Percentiles rank a stretch among this genome's conserved stretches.
phyloP scores from a whole-genome alignment of 768 basidiomycete genomes.

The Rhizopogon sp. region DNA sequence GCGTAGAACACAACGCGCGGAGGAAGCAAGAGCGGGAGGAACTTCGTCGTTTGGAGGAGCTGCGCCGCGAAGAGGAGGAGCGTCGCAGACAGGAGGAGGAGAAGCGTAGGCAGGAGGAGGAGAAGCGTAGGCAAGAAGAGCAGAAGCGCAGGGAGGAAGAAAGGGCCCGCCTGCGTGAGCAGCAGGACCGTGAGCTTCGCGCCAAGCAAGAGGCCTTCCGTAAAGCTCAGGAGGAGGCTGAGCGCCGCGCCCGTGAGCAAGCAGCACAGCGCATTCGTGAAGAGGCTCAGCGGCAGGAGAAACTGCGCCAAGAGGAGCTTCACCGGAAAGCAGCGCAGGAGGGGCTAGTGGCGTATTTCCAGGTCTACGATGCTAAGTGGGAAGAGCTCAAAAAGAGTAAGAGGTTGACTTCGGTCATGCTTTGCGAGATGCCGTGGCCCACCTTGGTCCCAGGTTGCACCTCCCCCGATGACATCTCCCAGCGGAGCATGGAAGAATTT shows the following conservation, averaged over 20 bases:
- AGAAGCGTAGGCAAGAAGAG: slow-evolving; percentile 7
- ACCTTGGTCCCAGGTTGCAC: slow-evolving; percentile 19
- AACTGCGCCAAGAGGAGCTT: slow-evolving; percentile 10
- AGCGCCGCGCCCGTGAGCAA: slow-evolving; percentile 14
- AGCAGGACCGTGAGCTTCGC: slow-evolving; percentile 14
- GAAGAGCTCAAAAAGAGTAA: slow-evolving; percentile 22
- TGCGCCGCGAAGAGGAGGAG: slow-evolving; percentile 6
- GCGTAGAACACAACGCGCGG: slow-evolving; percentile 10
- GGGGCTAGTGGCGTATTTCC: slow-evolving; percentile 10
- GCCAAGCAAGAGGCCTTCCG: slow-evolving; percentile 10
- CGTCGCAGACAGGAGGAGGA: slow-evolving; percentile 9
- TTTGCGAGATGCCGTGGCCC: slow-evolving; percentile 42
- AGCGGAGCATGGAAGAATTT: slow-evolving; percentile 32
- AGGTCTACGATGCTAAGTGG: slow-evolving; percentile 34
- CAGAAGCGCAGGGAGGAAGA: slow-evolving; percentile 10
- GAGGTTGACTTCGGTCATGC: slow-evolving; percentile 15
- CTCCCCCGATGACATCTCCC: slow-evolving; percentile 29
- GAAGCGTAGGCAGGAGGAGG: slow-evolving; percentile 12
- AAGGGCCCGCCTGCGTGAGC: slow-evolving; percentile 15
- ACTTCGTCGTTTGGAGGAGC: slow-evolving; percentile 17
- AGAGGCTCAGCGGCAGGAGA: neutral
- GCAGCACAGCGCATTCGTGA: slow-evolving; percentile 9
- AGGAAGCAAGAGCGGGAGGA: slow-evolving; percentile 9
- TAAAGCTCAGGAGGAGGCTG: slow-evolving; percentile 11
- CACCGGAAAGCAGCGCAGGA: slow-evolving; percentile 6